Conservation (phyloP, 768 basidiomycete species). For the Neoboletus subvelutipes region DNA sequence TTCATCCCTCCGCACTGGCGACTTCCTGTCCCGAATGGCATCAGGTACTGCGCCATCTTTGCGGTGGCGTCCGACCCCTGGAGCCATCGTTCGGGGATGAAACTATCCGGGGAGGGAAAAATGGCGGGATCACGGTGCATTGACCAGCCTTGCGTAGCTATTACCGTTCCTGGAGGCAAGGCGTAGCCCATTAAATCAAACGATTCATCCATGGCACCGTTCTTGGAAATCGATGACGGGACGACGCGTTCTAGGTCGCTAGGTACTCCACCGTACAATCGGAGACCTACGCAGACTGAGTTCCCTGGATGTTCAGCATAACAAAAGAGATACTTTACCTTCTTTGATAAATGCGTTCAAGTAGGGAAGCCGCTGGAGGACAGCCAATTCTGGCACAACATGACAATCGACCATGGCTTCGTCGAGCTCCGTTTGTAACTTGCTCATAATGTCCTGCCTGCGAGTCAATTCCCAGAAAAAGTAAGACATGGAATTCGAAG, state of each 20-base stretch:
- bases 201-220: constrained; percentile 51
- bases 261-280: constrained; percentile 69
- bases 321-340: constrained; percentile 38
- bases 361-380: constrained; percentile 53
- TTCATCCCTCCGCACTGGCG: constrained; percentile 79
- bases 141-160: constrained; percentile 83
- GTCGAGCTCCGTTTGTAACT: constrained; percentile 72
- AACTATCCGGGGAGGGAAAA: constrained; percentile 73
- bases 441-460: constrained; percentile 64
- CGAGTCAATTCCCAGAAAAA: constrained; percentile 79
- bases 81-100: constrained; percentile 81
- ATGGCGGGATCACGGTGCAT: constrained; percentile 72
- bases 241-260: constrained; percentile 79
- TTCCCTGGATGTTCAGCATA: background rate
- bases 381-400: constrained; percentile 57
- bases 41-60: constrained; percentile 68
- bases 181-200: constrained; percentile 81
- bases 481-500: constrained; percentile 70
- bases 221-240: constrained; percentile 54
- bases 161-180: constrained; percentile 74
- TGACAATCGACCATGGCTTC: constrained; percentile 63
- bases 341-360: constrained; percentile 51
- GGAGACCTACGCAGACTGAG: constrained; percentile 48
- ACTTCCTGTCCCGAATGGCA: constrained; percentile 77
- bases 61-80: constrained; percentile 46